These are phyloP conservation scores for Pichia eremophila DNA, from an alignment of 805 yeast species.

Conservation along the genomic window DNA sequence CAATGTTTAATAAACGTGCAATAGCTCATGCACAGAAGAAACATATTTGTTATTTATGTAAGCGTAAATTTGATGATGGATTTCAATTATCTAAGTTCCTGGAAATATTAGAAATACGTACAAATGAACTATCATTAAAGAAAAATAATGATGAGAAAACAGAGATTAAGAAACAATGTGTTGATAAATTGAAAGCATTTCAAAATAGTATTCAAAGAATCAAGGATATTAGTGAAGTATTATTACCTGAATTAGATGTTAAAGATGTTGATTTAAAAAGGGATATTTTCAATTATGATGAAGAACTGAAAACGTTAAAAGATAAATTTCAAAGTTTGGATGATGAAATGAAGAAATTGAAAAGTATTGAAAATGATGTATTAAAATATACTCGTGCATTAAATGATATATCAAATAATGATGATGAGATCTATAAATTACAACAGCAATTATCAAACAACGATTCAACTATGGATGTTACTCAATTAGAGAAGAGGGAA, in stretches of 20 bases:
- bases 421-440: slow-evolving; percentile 5
- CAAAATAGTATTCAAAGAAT: slow-evolving; percentile 9
- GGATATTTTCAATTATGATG: not conserved
- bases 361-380: slow-evolving; percentile 7
- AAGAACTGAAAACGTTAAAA: not conserved
- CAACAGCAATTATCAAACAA: not conserved
- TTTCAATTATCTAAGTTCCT: slow-evolving; percentile 17
- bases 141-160: slow-evolving; percentile 11
- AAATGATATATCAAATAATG: slow-evolving; percentile 8
- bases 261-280: not conserved
- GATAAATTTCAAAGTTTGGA: not conserved
- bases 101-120: slow-evolving; percentile 17
- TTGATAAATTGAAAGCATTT: slow-evolving; percentile 8
- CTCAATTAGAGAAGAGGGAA: not conserved
- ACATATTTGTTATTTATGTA: slow-evolving; percentile 64
- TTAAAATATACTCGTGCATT: not conserved
- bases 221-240: slow-evolving; percentile 22
- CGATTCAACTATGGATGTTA: not conserved
- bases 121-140: slow-evolving; percentile 13
- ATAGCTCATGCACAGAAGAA: slow-evolving; percentile 47
- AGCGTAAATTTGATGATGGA: slow-evolving; percentile 46
- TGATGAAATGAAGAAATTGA: slow-evolving; percentile 9
- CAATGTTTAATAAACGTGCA: slow-evolving; percentile 63
- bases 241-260: slow-evolving; percentile 13
- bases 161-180: slow-evolving; percentile 21